Base-by-base conservation (phyloP, 129 eudicot genomes). In the Pseudognaphalium luteoalbum region DNA sequence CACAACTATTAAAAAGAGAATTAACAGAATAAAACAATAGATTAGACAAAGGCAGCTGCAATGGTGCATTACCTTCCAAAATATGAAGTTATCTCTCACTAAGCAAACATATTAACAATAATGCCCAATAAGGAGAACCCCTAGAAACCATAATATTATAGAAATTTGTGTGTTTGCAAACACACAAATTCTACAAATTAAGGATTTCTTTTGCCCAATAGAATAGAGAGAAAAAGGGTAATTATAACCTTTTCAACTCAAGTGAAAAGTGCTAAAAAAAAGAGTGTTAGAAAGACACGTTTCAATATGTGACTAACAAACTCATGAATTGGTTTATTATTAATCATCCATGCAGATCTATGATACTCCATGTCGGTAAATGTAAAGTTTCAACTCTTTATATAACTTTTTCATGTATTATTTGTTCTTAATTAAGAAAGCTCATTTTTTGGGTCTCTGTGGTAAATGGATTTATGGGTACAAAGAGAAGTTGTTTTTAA, bases 61-160 rank as follows among this genome's bases (percentile, higher is more conserved):
- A 71, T 72, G 78, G 78, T 15, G 60, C 68, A 61, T 30, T 35
- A 8, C 70, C 70, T 61, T 60, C 44, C 78, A 74, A 74, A 42
- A 1, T 17, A 29, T 62, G 30, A 74, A 37, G 62, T 42, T 66
- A 61, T 74, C 19, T 63, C 44, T 2, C 60, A 44, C 6, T 15
- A 61, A 20, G 33, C 22, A 59, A 21, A 59, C 2, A 32, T 14
- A 72, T 56, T 57, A 34, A 72, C 66, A 57, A 57, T 2, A 34
- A 56, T 58, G 35, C 68, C 68, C 37, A 47, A 35, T 58, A 72
- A 57, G n/a, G 16, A 8, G 19, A 8, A 7, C 74, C 68, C 57
- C 25, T 5, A 37, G 20, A 39, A 74, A 60, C 59, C 11, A 52
- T 71, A 15, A 52, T 21, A 68, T 1, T 25, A 25, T 25, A 25